These are phyloP conservation scores for Bombardia bombarda DNA, from an alignment of 495 filamentous ascomycete species.

Conservation along the genomic window DNA sequence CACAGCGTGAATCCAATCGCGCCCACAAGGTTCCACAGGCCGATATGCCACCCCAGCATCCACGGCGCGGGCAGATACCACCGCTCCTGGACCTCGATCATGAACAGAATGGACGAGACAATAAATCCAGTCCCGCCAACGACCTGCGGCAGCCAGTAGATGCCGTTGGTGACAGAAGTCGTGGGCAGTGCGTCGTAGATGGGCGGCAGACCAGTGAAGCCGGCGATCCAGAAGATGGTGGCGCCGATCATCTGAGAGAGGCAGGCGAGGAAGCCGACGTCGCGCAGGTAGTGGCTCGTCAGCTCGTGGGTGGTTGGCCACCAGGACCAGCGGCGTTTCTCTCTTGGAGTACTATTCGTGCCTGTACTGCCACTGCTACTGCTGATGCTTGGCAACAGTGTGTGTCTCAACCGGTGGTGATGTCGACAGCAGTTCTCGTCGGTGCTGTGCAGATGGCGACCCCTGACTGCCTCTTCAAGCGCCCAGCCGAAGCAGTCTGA, in stretches of 20 bases:
- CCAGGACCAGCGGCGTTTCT: slow-evolving; percentile 46
- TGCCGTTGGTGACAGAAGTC: slow-evolving; percentile 31
- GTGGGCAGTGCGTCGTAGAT: slow-evolving; percentile 37
- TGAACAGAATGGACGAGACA: slow-evolving; percentile 51
- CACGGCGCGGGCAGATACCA: slow-evolving; percentile 55
- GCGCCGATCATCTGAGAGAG: slow-evolving; percentile 51
- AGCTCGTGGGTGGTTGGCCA: slow-evolving; percentile 50
- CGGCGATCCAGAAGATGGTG: slow-evolving; percentile 61
- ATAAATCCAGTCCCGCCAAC: slow-evolving; percentile 60
- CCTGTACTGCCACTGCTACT: not conserved
- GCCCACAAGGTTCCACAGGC: slow-evolving; percentile 38
- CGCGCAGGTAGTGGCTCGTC: slow-evolving; percentile 54
- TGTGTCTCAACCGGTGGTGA: slow-evolving; percentile 31
- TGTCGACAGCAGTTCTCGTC: slow-evolving; percentile 42
- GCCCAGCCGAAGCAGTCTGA: slow-evolving; percentile 69
- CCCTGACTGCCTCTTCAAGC: slow-evolving; percentile 40
- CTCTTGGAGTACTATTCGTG: not conserved
- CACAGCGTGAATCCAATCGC: slow-evolving; percentile 63
- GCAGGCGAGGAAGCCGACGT: slow-evolving; percentile 63
- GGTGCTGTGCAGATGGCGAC: slow-evolving; percentile 21
- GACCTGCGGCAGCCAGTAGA: slow-evolving; percentile 63
- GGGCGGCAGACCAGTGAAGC: slow-evolving; percentile 55
- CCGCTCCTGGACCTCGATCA: slow-evolving; percentile 59
- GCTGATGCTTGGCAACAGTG: slow-evolving; percentile 6
- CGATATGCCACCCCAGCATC: slow-evolving; percentile 49